Base-by-base conservation (phyloP, 495 filamentous ascomycete species). In the Bryoglossum gracile region DNA sequence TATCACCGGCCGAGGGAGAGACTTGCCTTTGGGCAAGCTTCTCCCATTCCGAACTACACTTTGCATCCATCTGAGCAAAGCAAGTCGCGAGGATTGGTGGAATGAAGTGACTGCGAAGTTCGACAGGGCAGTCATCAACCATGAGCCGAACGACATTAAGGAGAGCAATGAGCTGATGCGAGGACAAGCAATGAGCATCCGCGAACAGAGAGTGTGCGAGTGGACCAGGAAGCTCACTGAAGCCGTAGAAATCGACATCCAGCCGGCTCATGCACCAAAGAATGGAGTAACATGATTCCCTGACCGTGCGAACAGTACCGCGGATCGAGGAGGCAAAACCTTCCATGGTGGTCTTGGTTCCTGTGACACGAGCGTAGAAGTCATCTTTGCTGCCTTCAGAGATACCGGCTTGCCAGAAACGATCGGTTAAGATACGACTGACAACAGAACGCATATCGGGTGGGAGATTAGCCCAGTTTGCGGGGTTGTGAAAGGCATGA, bases 381-480 rank as follows among this genome's bases (percentile, higher is more conserved):
- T 95, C 89, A 43, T 97, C 92, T 56, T 89, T 84, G 55, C 85
- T 96, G 21, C 94, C 92, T 53, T 77, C 85, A 0, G 92, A 96
- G 33, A 99, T 99, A 13, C 92, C 92, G 13, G 91, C 86, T 75
- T 99, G 92, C 92, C 92, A 99, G 60, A 99, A 97, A 19, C 92
- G 84, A 67, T 99, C 92, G 1, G 89, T 94, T 14, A 99, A 68
- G 38, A 96, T 87, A 4, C 86, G 80, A 25, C 78, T 78, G 23
- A 95, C 82, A 13, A 95, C 79, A 9, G 72, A 68, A 48, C 76
- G 82, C 75, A 91, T 84, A 33, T 95, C 87, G 28, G 70, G 66
- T 9, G 89, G 81, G n/a, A 95, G 66, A 34, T 77, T 73, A 17
- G 72, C 74, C 92, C 92, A 99, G 56, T 88, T 92, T 17, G 69